A percentile compares a stretch with the other conserved stretches of the same genome.
These are phyloP conservation scores for Colletotrichum chlorophyti DNA, from an alignment of 2,329 filamentous ascomycete genomes.

Conservation along the genomic window DNA sequence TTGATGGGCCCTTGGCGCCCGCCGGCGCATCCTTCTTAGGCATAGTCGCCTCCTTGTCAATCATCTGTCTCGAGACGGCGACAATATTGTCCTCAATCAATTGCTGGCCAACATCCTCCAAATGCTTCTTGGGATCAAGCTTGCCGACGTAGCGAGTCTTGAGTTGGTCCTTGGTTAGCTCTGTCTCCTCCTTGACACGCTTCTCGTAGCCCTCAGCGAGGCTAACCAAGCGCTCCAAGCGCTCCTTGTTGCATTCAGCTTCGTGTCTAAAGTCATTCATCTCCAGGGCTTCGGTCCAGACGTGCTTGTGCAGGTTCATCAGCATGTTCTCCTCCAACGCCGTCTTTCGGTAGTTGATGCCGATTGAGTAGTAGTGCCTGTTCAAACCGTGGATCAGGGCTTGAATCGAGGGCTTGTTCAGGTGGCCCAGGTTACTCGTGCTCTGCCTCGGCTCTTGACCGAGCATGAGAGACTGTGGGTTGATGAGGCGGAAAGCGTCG, in stretches of 20 bases:
- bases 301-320: slow-evolving; percentile 99
- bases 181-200: slow-evolving; percentile 97
- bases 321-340: slow-evolving; percentile 99
- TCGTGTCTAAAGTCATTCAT: slow-evolving; percentile 96
- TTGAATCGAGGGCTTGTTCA: slow-evolving; percentile 99
- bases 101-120: slow-evolving; percentile 95
- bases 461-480: slow-evolving; percentile 96
- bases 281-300: slow-evolving; percentile 96
- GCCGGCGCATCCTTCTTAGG: slow-evolving; percentile 69
- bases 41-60: slow-evolving; percentile 97
- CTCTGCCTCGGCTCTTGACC: slow-evolving; percentile 97
- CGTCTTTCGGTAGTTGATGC: slow-evolving; percentile 97
- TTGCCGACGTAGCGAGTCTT: slow-evolving; percentile 99
- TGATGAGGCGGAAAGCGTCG: slow-evolving; percentile 97
- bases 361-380: slow-evolving; percentile 99
- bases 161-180: slow-evolving; percentile 94
- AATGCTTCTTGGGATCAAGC: slow-evolving; percentile 98
- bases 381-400: slow-evolving; percentile 98
- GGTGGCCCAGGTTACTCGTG: slow-evolving; percentile 94
- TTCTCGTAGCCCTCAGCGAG: slow-evolving; percentile 98
- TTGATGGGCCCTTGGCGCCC: slow-evolving; percentile 54
- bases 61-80: slow-evolving; percentile 97
- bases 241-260: slow-evolving; percentile 84
- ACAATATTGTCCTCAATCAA: slow-evolving; percentile 99
- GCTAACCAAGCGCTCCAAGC: slow-evolving; percentile 84